phyloP scores from a whole-genome alignment of 2,329 filamentous ascomycete genomes.

The Calonectria pseudoturangicola region DNA sequence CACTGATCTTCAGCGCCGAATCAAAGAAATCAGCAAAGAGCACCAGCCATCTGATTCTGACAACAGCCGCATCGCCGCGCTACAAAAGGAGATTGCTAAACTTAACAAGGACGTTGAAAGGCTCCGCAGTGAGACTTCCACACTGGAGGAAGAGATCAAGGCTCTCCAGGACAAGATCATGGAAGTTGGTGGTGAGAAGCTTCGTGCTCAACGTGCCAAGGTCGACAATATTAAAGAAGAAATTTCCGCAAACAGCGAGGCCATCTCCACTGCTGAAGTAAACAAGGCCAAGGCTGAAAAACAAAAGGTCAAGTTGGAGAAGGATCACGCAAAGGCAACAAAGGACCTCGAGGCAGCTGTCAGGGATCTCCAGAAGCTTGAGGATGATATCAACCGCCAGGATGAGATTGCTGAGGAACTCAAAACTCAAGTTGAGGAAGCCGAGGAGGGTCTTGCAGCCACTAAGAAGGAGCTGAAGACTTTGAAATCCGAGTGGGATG shows the following conservation, averaged over 20 bases:
- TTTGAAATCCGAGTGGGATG: slow-evolving; percentile 90
- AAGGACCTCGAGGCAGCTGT: slow-evolving; percentile 85
- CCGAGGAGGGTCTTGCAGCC: slow-evolving; percentile 83
- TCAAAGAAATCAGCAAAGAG: slow-evolving; percentile 88
- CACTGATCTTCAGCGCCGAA: slow-evolving; percentile 86
- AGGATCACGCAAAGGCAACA: slow-evolving; percentile 85
- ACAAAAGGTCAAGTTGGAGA: slow-evolving; percentile 89
- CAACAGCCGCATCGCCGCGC: slow-evolving; percentile 80
- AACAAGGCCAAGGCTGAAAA: slow-evolving; percentile 95
- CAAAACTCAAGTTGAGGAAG: slow-evolving; percentile 84
- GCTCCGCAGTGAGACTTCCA: slow-evolving; percentile 89
- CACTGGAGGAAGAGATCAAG: slow-evolving; percentile 94
- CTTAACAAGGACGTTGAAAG: slow-evolving; percentile 87
- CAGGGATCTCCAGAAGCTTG: slow-evolving; percentile 84
- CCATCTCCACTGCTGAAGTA: slow-evolving; percentile 90
- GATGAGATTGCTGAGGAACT: slow-evolving; percentile 84
- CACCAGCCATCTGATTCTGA: slow-evolving; percentile 88
- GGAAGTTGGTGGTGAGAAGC: slow-evolving; percentile 95
- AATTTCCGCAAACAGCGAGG: slow-evolving; percentile 86
- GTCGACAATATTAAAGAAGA: slow-evolving; percentile 93
- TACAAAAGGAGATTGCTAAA: slow-evolving; percentile 86
- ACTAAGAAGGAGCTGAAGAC: slow-evolving; percentile 88
- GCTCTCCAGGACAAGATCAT: slow-evolving; percentile 96
- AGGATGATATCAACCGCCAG: slow-evolving; percentile 86
- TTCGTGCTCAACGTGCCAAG: slow-evolving; percentile 91